Conservation (phyloP, 805 yeast species). For the Suhomyces vadensis region DNA sequence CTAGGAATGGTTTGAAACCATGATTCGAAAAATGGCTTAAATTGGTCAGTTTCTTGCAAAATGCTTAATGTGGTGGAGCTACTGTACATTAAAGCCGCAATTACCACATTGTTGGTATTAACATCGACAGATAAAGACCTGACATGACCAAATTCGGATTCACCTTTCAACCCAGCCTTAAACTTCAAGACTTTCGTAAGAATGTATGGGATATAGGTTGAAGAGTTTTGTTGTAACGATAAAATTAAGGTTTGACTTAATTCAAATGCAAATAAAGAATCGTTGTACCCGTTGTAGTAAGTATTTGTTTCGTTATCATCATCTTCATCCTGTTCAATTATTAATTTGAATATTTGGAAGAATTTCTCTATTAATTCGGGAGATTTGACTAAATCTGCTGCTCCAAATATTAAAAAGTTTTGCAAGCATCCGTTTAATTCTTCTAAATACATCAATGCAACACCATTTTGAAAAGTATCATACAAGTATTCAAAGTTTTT, state of each 20-base stretch:
- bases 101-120: slow-evolving; percentile 58
- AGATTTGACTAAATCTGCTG: slow-evolving; percentile 40
- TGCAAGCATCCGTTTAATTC: slow-evolving; percentile 74
- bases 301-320: slow-evolving; percentile 6
- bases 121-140: slow-evolving; percentile 44
- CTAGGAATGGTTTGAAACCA: slow-evolving; percentile 65
- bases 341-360: slow-evolving; percentile 48
- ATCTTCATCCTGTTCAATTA: slow-evolving; percentile 48
- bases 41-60: slow-evolving; percentile 46
- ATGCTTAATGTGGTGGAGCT: slow-evolving; percentile 52
- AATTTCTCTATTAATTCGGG: slow-evolving; percentile 50
- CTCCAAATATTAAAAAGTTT: slow-evolving; percentile 62
- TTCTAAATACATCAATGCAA: slow-evolving; percentile 67
- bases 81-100: slow-evolving; percentile 65
- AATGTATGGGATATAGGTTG: slow-evolving; percentile 46
- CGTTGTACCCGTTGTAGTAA: slow-evolving; percentile 47
- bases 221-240: slow-evolving; percentile 51
- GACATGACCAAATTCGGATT: slow-evolving; percentile 24
- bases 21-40: slow-evolving; percentile 52
- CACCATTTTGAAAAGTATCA: slow-evolving; percentile 36
- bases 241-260: slow-evolving; percentile 65
- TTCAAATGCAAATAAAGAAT: slow-evolving; percentile 58
- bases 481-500: slow-evolving; percentile 54
- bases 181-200: slow-evolving; percentile 45
- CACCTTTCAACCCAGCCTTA: slow-evolving; percentile 27